These are phyloP conservation scores for Mycena floridula DNA, from an alignment of 768 basidiomycete genomes.

Conservation along the genomic window DNA sequence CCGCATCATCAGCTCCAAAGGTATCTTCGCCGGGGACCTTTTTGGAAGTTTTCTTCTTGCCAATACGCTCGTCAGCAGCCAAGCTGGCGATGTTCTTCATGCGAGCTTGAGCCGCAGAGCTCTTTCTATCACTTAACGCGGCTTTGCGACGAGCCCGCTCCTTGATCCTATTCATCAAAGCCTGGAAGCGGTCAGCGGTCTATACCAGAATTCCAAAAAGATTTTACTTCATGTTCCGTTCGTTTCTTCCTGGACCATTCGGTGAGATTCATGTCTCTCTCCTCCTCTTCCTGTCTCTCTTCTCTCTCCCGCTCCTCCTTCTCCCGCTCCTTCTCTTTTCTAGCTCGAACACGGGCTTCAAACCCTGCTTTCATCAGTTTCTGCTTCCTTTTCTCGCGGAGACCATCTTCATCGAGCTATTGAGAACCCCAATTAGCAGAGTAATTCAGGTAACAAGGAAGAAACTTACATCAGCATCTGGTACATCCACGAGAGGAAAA, in stretches of 20 bases:
- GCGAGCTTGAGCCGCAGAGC: constrained; percentile 88
- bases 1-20: constrained; percentile 92
- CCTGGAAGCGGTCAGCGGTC: constrained; percentile 32
- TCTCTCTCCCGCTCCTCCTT: constrained; percentile 53
- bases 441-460: not conserved
- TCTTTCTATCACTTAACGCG: constrained; percentile 86
- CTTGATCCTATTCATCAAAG: constrained; percentile 78
- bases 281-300: constrained; percentile 63
- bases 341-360: constrained; percentile 79
- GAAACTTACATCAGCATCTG: constrained; percentile 73
- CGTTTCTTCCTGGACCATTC: constrained; percentile 74
- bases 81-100: constrained; percentile 95
- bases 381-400: constrained; percentile 95
- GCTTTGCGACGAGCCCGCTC: constrained; percentile 74
- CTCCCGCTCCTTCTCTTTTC: constrained; percentile 83
- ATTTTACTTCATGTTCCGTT: constrained; percentile 70
- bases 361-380: constrained; percentile 89
- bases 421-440: not conserved
- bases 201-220: not conserved
- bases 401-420: constrained; percentile 80
- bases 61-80: constrained; percentile 78
- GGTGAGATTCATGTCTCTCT: constrained; percentile 61
- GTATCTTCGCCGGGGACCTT: constrained; percentile 80
- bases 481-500: constrained; percentile 88
- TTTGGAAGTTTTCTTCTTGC: constrained; percentile 83